These are phyloP conservation scores for Selenicereus undatus DNA, from an alignment of 148 eudicot species.

Conservation along the genomic window DNA sequence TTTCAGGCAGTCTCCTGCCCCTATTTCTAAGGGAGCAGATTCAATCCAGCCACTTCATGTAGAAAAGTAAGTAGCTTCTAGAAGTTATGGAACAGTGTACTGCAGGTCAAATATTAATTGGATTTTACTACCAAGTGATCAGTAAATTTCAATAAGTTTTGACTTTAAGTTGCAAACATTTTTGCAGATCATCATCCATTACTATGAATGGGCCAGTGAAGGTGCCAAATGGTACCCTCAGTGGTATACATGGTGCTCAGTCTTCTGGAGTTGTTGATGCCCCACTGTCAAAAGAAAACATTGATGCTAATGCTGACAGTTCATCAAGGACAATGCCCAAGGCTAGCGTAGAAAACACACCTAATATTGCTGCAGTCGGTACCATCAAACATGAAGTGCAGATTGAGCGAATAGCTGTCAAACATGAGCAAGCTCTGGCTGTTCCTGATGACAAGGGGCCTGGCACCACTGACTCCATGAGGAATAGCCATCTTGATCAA, in stretches of 20 bases:
- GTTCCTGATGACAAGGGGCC: conserved; percentile 21
- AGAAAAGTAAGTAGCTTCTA: conserved; percentile 35
- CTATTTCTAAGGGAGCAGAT: conserved; percentile 30
- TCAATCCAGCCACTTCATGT: conserved; percentile 9
- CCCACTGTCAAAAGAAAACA: conserved; percentile 9
- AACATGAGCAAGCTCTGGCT: conserved; percentile 18
- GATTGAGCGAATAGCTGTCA: conserved; percentile 19
- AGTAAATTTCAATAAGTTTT: neutral
- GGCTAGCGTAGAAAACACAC: conserved; percentile 16
- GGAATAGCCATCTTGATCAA: conserved; percentile 16
- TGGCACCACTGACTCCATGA: conserved; percentile 15
- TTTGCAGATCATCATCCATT: conserved; percentile 29
- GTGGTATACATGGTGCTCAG: conserved; percentile 22
- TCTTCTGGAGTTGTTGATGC: conserved; percentile 25
- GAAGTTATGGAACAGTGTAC: conserved; percentile 4
- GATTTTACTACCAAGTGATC: neutral
- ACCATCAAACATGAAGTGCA: conserved; percentile 32
- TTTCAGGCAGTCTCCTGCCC: conserved; percentile 24
- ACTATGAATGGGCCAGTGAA: conserved; percentile 28
- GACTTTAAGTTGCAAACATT: neutral
- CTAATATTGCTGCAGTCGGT: conserved; percentile 30
- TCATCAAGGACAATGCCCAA: conserved; percentile 10
- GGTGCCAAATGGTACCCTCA: conserved; percentile 28
- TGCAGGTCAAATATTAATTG: neutral
- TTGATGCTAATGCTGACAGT: conserved; percentile 15